phyloP scores from a whole-genome alignment of 2,329 filamentous ascomycete species.

The Xylariaceae sp. region DNA sequence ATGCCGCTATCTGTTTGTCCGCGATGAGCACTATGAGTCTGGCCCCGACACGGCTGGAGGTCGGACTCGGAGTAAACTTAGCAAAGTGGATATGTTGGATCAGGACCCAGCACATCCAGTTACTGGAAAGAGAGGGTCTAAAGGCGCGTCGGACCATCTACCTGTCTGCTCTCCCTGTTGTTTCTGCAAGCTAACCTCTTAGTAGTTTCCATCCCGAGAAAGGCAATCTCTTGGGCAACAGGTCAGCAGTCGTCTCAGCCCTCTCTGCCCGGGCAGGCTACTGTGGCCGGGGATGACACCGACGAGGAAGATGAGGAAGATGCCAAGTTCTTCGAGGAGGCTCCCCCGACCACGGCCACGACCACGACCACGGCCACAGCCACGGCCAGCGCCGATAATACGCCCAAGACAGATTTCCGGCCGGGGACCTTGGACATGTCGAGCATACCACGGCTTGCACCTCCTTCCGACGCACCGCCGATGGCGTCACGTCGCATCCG shows the following conservation, averaged over 20 bases:
- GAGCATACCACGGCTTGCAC: conserved; percentile 57
- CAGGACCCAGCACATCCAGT: neutral
- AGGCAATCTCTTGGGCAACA: conserved; percentile 27
- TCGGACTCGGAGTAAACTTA: too few species aligned
- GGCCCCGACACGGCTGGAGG: too few species aligned
- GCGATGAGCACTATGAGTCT: too few species aligned
- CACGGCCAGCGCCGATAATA: conserved; percentile 10
- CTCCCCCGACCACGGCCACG: neutral
- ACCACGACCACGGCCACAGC: neutral
- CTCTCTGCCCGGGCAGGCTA: conserved; percentile 1
- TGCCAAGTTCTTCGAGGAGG: conserved; percentile 34
- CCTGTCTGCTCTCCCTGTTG: neutral
- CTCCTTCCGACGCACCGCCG: conserved; percentile 59
- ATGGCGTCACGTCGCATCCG: conserved; percentile 58
- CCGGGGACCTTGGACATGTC: conserved; percentile 60
- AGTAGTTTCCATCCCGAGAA: conserved; percentile 27
- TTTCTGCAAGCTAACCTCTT: too few species aligned
- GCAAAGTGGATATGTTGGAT: conserved; percentile 12
- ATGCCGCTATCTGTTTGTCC: conserved; percentile 72
- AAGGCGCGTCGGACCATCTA: too few species aligned
- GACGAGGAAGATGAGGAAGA: conserved; percentile 40
- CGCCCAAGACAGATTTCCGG: conserved; percentile 45
- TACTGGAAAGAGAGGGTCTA: too few species aligned
- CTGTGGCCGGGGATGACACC: conserved; percentile 30
- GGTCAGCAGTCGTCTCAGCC: neutral